These are phyloP conservation scores for Auricularia sp. DNA, from an alignment of 768 basidiomycete genomes.

Conservation along the genomic window DNA sequence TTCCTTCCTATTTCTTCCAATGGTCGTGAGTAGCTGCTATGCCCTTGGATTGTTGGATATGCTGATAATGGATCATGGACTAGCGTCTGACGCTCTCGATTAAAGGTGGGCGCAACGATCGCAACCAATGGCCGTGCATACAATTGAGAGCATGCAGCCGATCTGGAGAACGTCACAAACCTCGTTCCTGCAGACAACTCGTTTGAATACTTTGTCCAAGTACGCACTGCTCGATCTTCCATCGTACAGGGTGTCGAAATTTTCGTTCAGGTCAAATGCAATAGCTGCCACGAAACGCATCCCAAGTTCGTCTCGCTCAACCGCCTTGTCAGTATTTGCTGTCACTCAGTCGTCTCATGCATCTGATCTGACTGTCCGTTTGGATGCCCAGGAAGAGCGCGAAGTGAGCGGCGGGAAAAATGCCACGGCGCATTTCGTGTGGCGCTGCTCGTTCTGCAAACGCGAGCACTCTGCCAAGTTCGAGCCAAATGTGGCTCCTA, in stretches of 20 bases:
- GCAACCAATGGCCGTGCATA: not conserved
- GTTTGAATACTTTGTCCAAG: constrained; percentile 77
- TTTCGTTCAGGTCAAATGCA: constrained; percentile 56
- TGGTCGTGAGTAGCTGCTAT: not conserved
- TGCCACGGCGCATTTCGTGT: constrained; percentile 69
- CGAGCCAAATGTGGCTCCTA: constrained; percentile 34
- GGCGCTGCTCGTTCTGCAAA: constrained; percentile 59
- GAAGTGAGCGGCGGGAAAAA: constrained; percentile 39
- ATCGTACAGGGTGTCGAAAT: too few species aligned
- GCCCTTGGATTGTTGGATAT: not conserved
- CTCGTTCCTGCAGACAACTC: constrained; percentile 53
- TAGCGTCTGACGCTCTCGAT: not conserved
- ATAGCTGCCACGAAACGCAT: constrained; percentile 66
- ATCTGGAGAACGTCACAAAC: constrained; percentile 68
- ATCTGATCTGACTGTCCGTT: not conserved
- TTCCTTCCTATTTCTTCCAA: not conserved
- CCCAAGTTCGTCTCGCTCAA: constrained; percentile 65
- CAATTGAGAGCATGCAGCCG: constrained; percentile 29
- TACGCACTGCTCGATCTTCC: constrained; percentile 14
- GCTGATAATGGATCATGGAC: not conserved
- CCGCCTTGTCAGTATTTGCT: constrained; percentile 36
- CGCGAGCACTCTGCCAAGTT: constrained; percentile 78
- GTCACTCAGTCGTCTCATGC: not conserved
- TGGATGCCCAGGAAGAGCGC: too few species aligned
- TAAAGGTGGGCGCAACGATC: not conserved